Evolutionary conservation across 2,329 filamentous ascomycete species (phyloP).

Genomic region (Rachicladosporium sp.): DNA sequence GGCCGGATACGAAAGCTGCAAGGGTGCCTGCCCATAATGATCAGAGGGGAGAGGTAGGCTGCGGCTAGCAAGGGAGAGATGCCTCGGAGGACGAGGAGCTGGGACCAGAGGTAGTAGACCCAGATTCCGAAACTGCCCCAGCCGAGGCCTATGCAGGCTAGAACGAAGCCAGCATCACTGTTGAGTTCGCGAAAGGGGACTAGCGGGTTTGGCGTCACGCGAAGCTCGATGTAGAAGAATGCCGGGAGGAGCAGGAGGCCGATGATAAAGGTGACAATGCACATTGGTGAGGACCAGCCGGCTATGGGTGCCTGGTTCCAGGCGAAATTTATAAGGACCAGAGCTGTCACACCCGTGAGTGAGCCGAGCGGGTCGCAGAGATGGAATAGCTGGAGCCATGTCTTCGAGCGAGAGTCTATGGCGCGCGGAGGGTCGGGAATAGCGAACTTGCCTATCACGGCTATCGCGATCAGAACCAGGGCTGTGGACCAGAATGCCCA

Average conservation of each 20-base stretch:
- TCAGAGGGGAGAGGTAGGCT: conserved; percentile 22
- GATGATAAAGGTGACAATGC: conserved; percentile 19
- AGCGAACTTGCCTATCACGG: conserved; percentile 10
- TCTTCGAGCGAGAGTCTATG: conserved; percentile 1
- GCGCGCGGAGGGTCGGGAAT: conserved; percentile 5
- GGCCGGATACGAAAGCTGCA: conserved; percentile 24
- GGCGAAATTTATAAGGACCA: conserved; percentile 22
- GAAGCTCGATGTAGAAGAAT: conserved; percentile 20
- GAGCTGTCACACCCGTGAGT: conserved; percentile 17
- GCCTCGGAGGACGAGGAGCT: conserved; percentile 21
- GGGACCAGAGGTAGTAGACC: conserved; percentile 22
- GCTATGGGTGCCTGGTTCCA: conserved; percentile 22
- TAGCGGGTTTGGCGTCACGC: conserved; percentile 8
- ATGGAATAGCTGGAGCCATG: conserved; percentile 11
- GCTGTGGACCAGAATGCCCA: conserved; percentile 21
- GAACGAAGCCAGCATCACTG: conserved; percentile 16
- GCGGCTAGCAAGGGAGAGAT: conserved; percentile 22
- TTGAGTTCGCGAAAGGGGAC: conserved; percentile 18
- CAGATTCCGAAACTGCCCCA: conserved; percentile 26
- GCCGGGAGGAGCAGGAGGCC: conserved; percentile 16
- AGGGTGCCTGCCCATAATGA: conserved; percentile 25
- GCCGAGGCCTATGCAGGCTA: conserved; percentile 12
- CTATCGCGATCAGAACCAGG: conserved; percentile 14
- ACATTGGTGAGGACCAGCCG: conserved; percentile 18
- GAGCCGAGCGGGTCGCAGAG: conserved; percentile 12